phyloP scores from a whole-genome alignment of 371 early-diverging fungal genomes.

The Rhizopus delemar region DNA sequence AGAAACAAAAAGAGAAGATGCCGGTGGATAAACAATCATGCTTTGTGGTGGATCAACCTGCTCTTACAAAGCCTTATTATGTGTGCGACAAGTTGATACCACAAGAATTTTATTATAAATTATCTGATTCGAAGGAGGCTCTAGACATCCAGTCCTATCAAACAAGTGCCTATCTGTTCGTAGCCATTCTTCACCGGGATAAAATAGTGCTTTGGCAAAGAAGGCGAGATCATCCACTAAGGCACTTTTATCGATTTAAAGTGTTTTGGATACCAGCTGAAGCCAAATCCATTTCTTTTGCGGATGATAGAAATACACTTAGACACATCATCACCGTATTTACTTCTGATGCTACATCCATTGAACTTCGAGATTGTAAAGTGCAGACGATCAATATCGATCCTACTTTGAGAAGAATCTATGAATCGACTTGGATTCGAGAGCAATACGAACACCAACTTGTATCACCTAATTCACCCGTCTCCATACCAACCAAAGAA shows the following conservation, averaged over 20 bases:
- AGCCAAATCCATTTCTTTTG: slow-evolving; percentile 41
- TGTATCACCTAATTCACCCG: no score
- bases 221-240: slow-evolving; percentile 19
- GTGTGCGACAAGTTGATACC: slow-evolving; percentile 24
- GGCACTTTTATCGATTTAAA: slow-evolving; percentile 35
- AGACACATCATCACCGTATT: slow-evolving; percentile 44
- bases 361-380: slow-evolving; percentile 40
- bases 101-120: slow-evolving; percentile 43
- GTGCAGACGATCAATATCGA: slow-evolving; percentile 41
- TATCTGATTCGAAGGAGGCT: slow-evolving; percentile 43
- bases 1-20: slow-evolving; percentile 14
- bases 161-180: slow-evolving; percentile 41
- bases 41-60: slow-evolving; percentile 3
- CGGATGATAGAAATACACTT: slow-evolving; percentile 44
- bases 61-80: slow-evolving; percentile 28
- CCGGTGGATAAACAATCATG: background rate
- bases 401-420: slow-evolving; percentile 26
- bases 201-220: slow-evolving; percentile 48
- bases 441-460: slow-evolving; percentile 33
- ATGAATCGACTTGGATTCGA: slow-evolving; percentile 27
- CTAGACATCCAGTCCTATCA: slow-evolving; percentile 34
- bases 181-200: slow-evolving; percentile 35
- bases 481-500: background rate
- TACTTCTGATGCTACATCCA: slow-evolving; percentile 39
- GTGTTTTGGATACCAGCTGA: slow-evolving; percentile 50